These are phyloP conservation scores for Mucor plumbeus DNA, from an alignment of 371 early-diverging fungal genomes.

Conservation along the genomic window DNA sequence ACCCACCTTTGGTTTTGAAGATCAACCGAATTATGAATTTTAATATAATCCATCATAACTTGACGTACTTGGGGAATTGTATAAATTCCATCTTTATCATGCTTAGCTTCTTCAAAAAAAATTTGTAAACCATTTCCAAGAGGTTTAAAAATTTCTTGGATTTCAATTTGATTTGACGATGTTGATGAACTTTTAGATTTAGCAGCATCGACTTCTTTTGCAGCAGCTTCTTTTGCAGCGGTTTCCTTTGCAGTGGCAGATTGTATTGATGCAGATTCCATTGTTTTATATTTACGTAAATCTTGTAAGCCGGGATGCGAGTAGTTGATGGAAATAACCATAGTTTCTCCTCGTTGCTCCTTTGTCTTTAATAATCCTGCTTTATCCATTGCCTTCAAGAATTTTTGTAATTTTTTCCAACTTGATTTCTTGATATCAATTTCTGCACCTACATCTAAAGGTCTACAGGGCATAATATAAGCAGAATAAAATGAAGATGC, in stretches of 20 bases:
- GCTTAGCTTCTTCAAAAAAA: slow-evolving; percentile 59
- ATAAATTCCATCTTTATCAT: slow-evolving; percentile 59
- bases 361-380: slow-evolving; percentile 69
- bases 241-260: neutral
- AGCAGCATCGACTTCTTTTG: slow-evolving; percentile 17
- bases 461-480: slow-evolving; percentile 68
- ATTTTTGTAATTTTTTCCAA: slow-evolving; percentile 78
- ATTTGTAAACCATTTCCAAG: slow-evolving; percentile 42
- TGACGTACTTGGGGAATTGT: slow-evolving; percentile 59
- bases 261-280: slow-evolving; percentile 21
- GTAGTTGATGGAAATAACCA: slow-evolving; percentile 65
- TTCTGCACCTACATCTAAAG: slow-evolving; percentile 53
- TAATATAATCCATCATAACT: slow-evolving; percentile 65
- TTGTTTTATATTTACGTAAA: slow-evolving; percentile 38
- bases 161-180: slow-evolving; percentile 28
- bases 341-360: slow-evolving; percentile 68
- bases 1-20: slow-evolving; percentile 63
- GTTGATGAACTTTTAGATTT: slow-evolving; percentile 21
- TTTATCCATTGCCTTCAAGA: slow-evolving; percentile 74
- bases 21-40: slow-evolving; percentile 59
- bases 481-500: slow-evolving; percentile 69
- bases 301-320: slow-evolving; percentile 48
- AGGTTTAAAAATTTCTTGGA: slow-evolving; percentile 64
- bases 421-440: slow-evolving; percentile 76
- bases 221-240: slow-evolving; percentile 18